These are phyloP conservation scores for Sanguinoderma infundibulare DNA, from an alignment of 1,284 basidiomycete species.

Conservation along the genomic window DNA sequence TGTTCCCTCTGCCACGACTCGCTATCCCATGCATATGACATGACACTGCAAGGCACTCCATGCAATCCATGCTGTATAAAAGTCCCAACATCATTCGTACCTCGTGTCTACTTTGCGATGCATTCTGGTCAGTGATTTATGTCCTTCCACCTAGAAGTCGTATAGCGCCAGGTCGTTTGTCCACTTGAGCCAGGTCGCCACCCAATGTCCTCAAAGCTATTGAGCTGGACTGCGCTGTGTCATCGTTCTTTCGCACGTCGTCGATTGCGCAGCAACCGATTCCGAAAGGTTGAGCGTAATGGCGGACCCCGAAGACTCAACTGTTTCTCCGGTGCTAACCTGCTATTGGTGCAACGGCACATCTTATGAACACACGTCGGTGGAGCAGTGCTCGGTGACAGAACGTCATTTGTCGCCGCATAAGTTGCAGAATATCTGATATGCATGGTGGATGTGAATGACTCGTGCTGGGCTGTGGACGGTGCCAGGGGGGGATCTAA, in stretches of 20 bases:
- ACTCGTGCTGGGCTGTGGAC: neutral
- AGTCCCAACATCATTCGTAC: neutral
- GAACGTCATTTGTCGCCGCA: too few relatives aligned
- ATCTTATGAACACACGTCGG: too few relatives aligned
- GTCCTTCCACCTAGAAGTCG: too few relatives aligned
- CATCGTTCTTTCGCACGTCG: neutral
- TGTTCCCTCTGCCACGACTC: slow-evolving; percentile 22
- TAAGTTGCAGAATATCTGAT: too few relatives aligned
- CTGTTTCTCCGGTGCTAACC: neutral
- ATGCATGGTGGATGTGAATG: neutral
- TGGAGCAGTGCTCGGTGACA: too few relatives aligned
- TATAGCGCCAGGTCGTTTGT: too few relatives aligned
- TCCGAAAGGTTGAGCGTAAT: neutral
- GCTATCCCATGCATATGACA: slow-evolving; percentile 39
- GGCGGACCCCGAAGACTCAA: neutral
- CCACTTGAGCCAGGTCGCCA: too few relatives aligned
- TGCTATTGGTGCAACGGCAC: too few relatives aligned
- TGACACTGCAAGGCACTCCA: slow-evolving; percentile 33
- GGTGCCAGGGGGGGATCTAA: slow-evolving; percentile 12
- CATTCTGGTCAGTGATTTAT: neutral
- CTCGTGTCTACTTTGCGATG: neutral
- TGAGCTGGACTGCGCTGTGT: neutral
- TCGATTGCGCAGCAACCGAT: neutral
- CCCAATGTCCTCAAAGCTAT: neutral
- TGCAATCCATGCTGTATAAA: slow-evolving; percentile 31